Conservation (phyloP, 208 protist genomes). For the Phytomonas serpens region DNA sequence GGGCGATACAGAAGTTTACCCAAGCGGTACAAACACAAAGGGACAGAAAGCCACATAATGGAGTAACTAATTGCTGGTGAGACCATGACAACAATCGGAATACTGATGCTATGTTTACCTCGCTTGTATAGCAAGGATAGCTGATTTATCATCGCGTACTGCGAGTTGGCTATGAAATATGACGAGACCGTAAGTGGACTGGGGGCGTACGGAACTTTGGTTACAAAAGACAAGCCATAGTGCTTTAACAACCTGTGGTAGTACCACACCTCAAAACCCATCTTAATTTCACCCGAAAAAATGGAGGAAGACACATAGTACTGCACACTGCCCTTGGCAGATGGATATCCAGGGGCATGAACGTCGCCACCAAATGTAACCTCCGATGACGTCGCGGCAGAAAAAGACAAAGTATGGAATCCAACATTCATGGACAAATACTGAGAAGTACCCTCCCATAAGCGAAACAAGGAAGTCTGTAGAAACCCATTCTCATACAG, state of each 20-base stretch:
- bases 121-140: slow-evolving; percentile 64
- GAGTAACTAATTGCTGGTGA: slow-evolving; percentile 31
- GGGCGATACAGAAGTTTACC: slow-evolving; percentile 35
- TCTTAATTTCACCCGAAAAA: slow-evolving; percentile 33
- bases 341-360: slow-evolving; percentile 19
- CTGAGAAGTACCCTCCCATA: slow-evolving; percentile 21
- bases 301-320: slow-evolving; percentile 36
- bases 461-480: slow-evolving; percentile 20
- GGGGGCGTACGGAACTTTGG: slow-evolving; percentile 40
- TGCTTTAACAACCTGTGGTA: slow-evolving; percentile 33
- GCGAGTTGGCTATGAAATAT: slow-evolving; percentile 32
- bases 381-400: slow-evolving; percentile 23
- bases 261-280: slow-evolving; percentile 66
- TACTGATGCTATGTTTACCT: slow-evolving; percentile 49
- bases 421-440: slow-evolving; percentile 35
- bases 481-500: slow-evolving; percentile 52
- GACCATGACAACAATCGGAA: slow-evolving; percentile 67
- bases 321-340: slow-evolving; percentile 32
- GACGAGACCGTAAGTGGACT: slow-evolving; percentile 31
- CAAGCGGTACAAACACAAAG: slow-evolving; percentile 47
- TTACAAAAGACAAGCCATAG: slow-evolving; percentile 54
- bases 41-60: slow-evolving; percentile 48
- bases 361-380: slow-evolving; percentile 28
- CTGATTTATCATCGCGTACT: slow-evolving; percentile 48
- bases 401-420: slow-evolving; percentile 25